Evolutionary conservation across 331 rosid genomes (phyloP).

Genomic region (Rosa hybrid): DNA sequence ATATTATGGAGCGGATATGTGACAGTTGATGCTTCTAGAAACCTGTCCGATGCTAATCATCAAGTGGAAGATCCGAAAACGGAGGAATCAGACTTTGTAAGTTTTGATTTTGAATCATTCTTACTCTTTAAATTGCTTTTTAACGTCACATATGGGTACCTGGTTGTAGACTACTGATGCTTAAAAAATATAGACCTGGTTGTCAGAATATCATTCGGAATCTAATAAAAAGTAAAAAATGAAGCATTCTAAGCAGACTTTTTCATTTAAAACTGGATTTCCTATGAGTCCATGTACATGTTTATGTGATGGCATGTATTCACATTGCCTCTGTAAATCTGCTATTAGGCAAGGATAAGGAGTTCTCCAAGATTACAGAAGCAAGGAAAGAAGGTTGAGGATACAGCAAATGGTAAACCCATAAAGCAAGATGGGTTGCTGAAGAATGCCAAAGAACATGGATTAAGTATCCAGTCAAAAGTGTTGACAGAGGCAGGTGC

Average conservation of each 20-base stretch:
- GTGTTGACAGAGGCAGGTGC: slow-evolving; percentile 29
- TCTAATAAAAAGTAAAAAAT: neutral
- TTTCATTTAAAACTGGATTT: neutral
- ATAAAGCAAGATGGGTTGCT: neutral
- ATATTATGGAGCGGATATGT: neutral
- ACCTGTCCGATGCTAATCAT: neutral
- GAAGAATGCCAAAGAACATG: neutral
- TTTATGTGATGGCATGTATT: neutral
- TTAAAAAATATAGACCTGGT: neutral
- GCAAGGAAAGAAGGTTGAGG: slow-evolving; percentile 6
- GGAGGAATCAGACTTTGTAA: slow-evolving; percentile 11
- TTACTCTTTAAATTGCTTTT: neutral
- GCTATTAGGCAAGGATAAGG: slow-evolving; percentile 8
- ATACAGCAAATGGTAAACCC: neutral
- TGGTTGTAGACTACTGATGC: neutral
- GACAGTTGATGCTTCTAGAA: slow-evolving; percentile 3
- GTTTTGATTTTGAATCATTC: slow-evolving; percentile 8
- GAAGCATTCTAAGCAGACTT: neutral
- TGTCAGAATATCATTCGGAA: neutral
- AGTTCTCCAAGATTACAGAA: slow-evolving; percentile 1
- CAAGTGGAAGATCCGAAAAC: neutral
- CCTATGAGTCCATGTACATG: neutral
- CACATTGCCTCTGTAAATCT: neutral
- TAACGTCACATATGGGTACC: neutral
- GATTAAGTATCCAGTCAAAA: neutral